Evolutionary conservation across 805 yeast species (phyloP).

Genomic region (Helenozyma rhizophorensis): DNA sequence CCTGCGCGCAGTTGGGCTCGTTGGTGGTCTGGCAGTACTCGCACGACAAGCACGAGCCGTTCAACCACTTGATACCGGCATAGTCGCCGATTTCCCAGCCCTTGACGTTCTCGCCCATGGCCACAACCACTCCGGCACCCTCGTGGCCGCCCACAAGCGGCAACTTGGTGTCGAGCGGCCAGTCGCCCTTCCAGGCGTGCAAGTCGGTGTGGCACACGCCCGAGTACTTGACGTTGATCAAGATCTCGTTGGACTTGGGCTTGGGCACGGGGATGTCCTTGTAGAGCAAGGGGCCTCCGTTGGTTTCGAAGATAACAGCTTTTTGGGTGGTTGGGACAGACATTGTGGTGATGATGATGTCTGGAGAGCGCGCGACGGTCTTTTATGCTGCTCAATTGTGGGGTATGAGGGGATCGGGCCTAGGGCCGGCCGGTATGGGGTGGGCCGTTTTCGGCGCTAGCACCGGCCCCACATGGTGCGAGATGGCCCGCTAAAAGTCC

Average conservation of each 20-base stretch:
- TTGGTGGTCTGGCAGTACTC: conserved; percentile 65
- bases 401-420: no score
- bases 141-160: conserved; percentile 88
- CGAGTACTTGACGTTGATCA: conserved; percentile 78
- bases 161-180: conserved; percentile 73
- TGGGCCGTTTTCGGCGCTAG: no score
- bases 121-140: conserved; percentile 85
- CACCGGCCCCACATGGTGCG: no score
- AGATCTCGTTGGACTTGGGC: conserved; percentile 73
- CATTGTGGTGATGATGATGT: conserved; percentile 4
- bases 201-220: conserved; percentile 95
- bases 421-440: no score
- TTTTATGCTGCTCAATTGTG: conserved; percentile 1
- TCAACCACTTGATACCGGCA: conserved; percentile 84
- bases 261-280: conserved; percentile 71
- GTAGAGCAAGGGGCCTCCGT: conserved; percentile 61
- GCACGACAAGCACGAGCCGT: conserved; percentile 72
- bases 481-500: no score
- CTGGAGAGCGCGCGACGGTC: no score
- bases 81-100: conserved; percentile 75
- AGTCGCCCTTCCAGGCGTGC: conserved; percentile 93
- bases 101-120: conserved; percentile 61
- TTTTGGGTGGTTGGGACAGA: conserved; percentile 62
- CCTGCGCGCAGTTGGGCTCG: conserved; percentile 69
- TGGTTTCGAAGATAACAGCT: conserved; percentile 63